A percentile compares a stretch with the other conserved stretches of the same genome.
phyloP scores from a whole-genome alignment of 1,284 basidiomycete genomes.

The Cutaneotrichosporon mucoides region DNA sequence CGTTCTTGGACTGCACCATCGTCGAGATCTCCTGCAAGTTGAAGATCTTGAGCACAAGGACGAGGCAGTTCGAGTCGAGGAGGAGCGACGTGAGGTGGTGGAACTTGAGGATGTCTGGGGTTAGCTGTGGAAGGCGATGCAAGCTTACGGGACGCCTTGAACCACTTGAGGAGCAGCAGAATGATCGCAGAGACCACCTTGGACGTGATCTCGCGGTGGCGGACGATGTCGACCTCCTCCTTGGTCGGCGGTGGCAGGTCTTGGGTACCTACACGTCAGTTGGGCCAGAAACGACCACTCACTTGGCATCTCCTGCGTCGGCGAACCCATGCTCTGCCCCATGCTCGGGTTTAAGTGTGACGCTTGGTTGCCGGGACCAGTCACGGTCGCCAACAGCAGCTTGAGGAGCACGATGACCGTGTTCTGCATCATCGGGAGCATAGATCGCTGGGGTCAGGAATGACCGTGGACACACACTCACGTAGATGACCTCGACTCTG shows the following conservation, averaged over 20 bases:
- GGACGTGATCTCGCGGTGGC: conserved; percentile 95
- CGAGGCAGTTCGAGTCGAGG: conserved; percentile 89
- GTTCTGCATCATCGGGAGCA: conserved; percentile 73
- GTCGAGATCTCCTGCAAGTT: conserved; percentile 85
- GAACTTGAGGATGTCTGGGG: conserved; percentile 91
- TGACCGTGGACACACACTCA: conserved; percentile 50
- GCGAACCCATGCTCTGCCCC: conserved; percentile 48
- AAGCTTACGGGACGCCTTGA: conserved; percentile 86
- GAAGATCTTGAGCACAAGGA: conserved; percentile 97
- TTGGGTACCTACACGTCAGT: conserved; percentile 44
- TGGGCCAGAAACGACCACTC: conserved; percentile 34
- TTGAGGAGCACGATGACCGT: conserved; percentile 89
- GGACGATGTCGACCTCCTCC: conserved; percentile 91
- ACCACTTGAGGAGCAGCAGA: conserved; percentile 90
- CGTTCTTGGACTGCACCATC: conserved; percentile 80
- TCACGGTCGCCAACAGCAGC: conserved; percentile 80
- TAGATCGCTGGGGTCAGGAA: conserved; percentile 51
- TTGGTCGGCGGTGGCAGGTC: conserved; percentile 65
- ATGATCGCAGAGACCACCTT: conserved; percentile 96
- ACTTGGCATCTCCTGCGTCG: conserved; percentile 57
- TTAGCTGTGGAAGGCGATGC: not conserved
- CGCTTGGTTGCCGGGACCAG: conserved; percentile 58
- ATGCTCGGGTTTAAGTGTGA: conserved; percentile 49
- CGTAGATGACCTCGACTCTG: conserved; percentile 86
- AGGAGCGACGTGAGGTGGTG: conserved; percentile 93